Evolutionary conservation across 345 rosid genomes (phyloP), one percentile per base, ranked within the genome.

Genomic region (thale cress (Arabidopsis thaliana)): DNA sequence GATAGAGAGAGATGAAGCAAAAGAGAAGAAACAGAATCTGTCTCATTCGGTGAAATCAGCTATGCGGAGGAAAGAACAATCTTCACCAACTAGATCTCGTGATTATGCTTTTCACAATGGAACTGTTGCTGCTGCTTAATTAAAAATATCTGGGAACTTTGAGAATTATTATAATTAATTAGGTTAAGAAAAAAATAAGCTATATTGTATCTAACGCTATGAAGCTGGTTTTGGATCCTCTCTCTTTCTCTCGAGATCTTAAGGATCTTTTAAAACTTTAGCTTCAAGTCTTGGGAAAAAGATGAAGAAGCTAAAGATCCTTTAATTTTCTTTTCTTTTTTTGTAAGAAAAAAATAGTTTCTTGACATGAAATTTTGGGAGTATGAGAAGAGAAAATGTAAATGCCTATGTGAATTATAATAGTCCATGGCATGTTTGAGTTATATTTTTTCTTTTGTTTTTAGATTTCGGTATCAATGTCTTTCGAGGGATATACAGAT

Each of bases 1-100:
- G 61, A 91, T 91, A 45, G 98, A 93, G 8, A 78, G 79, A n/a
- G 94, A 93, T 68, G 92, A 87, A 75, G 87, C 83, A 7, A 76
- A 77, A 23, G 94, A 87, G 78, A 88, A 82, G 84, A 91, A 79
- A 69, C 28, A 76, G 83, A 87, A 73, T 70, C 76, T 88, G 14
- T 85, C 96, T 55, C 80, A 87, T 49, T 90, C 98, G n/a, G 83
- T 88, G 83, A 83, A 76, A 80, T 58, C 81, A 59, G 85, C 71
- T 45, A 78, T 55, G 91, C 83, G 78, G 73, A 81, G 83, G 82
- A 82, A 76, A 38, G 82, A 79, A 49, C 40, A 69, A 49, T 59
- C 81, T 67, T 78, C 81, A 12, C 81, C 81, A 55, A 66, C 70
- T 16, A 72, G 78, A 72, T 74, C 82, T 67, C 46, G 71, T 61